Base-by-base conservation (phyloP, 495 filamentous ascomycete species). In the Podospora anserina region DNA sequence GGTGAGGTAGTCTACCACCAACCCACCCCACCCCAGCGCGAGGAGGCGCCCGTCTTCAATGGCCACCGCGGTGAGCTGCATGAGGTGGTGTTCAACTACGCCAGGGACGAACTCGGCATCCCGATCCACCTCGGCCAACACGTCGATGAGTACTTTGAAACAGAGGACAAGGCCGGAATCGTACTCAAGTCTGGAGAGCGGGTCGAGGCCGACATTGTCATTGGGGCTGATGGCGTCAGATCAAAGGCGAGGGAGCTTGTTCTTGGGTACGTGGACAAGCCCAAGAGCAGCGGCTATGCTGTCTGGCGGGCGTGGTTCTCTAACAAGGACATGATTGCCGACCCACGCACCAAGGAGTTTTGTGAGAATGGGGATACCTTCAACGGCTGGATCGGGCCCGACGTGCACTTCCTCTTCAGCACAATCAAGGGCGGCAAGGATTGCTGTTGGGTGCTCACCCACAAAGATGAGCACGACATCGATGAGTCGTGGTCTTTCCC, bases 401-500 rank as follows among this genome's bases (percentile, higher is more conserved):
- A 87, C 54, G 83, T 87, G 63, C 85, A 87, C 75, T 87, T 87
- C 66, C 72, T 88, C n/a, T 87, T 88, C 74, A 80, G 76, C 60
- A 87, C 85, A 28, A 84, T 87, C 75, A 87, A 87, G 75, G 79
- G 82, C 68, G 87, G 87, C 15, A 75, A 75, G n/a, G 87, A 88
- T 69, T 88, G 87, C 73, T 88, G 86, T 72, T 89, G 87, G 87
- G 87, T 88, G 58, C 72, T 89, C 23, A 89, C 87, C 4, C 87
- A 89, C 74, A 78, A 78, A 2, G 86, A 88, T 66, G 80, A 85
- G 65, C 79, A 82, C 71, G 84, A 88, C 69, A 88, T 87, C 61
- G 85, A 85, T 65, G 86, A 88, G 73, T 86, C 84, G 0, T 88
- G 86, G 86, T 84, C 82, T 19, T 87, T 88, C 68, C 86, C 86